phyloP scores from a whole-genome alignment of 768 basidiomycete species.

The Coprinellus micaceus region DNA sequence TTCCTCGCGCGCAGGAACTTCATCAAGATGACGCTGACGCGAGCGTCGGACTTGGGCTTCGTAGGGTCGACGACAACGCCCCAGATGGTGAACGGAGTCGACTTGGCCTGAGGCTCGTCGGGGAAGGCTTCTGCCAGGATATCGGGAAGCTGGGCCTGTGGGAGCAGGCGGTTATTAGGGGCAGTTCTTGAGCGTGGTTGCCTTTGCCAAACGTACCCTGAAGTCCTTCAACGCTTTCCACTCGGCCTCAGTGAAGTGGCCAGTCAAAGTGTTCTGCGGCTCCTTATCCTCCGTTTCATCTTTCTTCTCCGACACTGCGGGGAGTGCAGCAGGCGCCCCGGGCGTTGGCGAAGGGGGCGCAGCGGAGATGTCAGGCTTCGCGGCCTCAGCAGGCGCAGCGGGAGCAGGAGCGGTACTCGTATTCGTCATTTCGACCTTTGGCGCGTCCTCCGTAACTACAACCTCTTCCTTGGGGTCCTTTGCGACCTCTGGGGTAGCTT shows the following conservation, averaged over 20 bases:
- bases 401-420: conserved; percentile 10
- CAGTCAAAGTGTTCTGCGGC: conserved; percentile 66
- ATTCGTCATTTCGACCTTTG: neutral
- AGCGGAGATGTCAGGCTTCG: conserved; percentile 13
- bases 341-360: conserved; percentile 17
- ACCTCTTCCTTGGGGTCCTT: neutral
- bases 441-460: neutral
- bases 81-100: conserved; percentile 60
- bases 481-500: neutral
- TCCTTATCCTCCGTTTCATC: conserved; percentile 35
- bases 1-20: conserved; percentile 81
- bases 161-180: conserved; percentile 1
- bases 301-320: conserved; percentile 7
- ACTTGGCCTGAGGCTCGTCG: conserved; percentile 49
- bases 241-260: conserved; percentile 66
- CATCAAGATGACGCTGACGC: conserved; percentile 72
- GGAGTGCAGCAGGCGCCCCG: conserved; percentile 9
- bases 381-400: conserved; percentile 12
- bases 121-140: conserved; percentile 59
- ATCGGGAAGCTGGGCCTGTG: conserved; percentile 43
- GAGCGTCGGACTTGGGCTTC: conserved; percentile 49
- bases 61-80: conserved; percentile 64
- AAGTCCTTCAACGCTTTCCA: conserved; percentile 69
- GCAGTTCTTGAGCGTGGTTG: too few species aligned
- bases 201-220: conserved; percentile 40